These are phyloP conservation scores for Coemansia sp. DNA, from an alignment of 192 early-diverging fungal species.

Conservation along the genomic window DNA sequence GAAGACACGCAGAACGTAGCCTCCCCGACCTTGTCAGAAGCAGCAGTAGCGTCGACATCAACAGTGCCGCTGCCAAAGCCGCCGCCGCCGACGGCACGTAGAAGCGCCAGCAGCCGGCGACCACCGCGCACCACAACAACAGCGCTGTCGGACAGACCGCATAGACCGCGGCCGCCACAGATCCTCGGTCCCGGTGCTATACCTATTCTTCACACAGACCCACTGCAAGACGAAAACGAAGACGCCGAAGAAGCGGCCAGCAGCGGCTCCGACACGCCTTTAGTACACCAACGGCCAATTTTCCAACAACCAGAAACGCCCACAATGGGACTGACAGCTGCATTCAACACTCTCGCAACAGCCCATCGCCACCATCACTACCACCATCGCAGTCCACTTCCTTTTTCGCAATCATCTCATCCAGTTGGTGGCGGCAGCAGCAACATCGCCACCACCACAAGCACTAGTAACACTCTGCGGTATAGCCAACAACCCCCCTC, in stretches of 20 bases:
- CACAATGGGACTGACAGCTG: conserved; percentile 32
- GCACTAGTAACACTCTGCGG: neutral
- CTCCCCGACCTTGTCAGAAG: neutral
- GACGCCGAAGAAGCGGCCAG: conserved; percentile 1
- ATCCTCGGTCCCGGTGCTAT: conserved; percentile 48
- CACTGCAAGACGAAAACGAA: conserved; percentile 3
- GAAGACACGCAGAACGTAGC: neutral
- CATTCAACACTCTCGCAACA: conserved; percentile 37
- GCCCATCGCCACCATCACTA: neutral
- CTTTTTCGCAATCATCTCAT: neutral
- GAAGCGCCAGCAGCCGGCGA: neutral
- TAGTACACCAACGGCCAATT: conserved; percentile 8
- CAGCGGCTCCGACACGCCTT: conserved; percentile 30
- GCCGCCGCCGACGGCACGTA: neutral
- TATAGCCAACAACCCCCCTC: neutral
- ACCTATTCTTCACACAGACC: conserved; percentile 43
- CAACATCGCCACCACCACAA: neutral
- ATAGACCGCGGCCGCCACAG: conserved; percentile 10
- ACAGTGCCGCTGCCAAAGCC: neutral
- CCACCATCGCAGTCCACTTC: neutral
- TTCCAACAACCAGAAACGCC: conserved; percentile 29
- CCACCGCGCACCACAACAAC: neutral
- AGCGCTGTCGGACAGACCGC: neutral
- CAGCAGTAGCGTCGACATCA: neutral
- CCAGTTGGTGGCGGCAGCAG: neutral